Evolutionary conservation across 495 filamentous ascomycete genomes (phyloP).

Genomic region (Astrothelium subdiscretum): DNA sequence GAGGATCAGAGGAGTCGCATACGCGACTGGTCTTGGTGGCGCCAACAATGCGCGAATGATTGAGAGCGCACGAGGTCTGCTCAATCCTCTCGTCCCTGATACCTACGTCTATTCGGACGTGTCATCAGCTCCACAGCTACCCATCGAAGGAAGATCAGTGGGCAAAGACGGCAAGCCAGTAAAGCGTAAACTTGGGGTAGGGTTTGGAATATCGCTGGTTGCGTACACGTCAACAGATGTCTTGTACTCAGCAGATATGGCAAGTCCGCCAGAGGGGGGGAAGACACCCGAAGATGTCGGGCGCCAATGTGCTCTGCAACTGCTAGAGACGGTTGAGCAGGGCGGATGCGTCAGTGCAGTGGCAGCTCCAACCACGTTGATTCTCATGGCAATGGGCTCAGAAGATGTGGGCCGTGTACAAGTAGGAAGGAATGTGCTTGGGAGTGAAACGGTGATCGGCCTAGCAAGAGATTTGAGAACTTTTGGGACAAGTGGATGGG

Average conservation of each 20-base stretch:
- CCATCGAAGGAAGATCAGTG: conserved; percentile 26
- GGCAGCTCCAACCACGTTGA: conserved; percentile 59
- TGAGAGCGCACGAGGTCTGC: conserved; percentile 69
- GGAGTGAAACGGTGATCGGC: conserved; percentile 63
- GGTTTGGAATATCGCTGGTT: conserved; percentile 81
- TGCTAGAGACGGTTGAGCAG: conserved; percentile 68
- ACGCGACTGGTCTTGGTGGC: conserved; percentile 76
- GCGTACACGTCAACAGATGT: conserved; percentile 81
- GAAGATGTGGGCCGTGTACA: conserved; percentile 58
- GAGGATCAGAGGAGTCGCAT: conserved; percentile 82
- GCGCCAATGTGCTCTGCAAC: conserved; percentile 72
- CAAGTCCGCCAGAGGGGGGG: conserved; percentile 69
- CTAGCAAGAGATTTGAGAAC: conserved; percentile 70
- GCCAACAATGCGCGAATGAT: conserved; percentile 95
- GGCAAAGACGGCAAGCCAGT: conserved; percentile 47
- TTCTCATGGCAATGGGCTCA: conserved; percentile 90
- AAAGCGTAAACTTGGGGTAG: conserved; percentile 66
- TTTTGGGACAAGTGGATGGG: conserved; percentile 82
- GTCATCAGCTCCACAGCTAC: conserved; percentile 59
- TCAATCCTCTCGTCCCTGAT: conserved; percentile 76
- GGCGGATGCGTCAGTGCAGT: conserved; percentile 70
- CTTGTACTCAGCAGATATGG: conserved; percentile 76
- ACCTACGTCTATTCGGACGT: conserved; percentile 76
- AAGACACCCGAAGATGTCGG: conserved; percentile 83
- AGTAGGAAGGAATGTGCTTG: conserved; percentile 65